Percentiles rank a stretch among this genome's conserved stretches.
Evolutionary conservation across 306 rosid species (phyloP).

Genomic region (Malus sieversii): DNA sequence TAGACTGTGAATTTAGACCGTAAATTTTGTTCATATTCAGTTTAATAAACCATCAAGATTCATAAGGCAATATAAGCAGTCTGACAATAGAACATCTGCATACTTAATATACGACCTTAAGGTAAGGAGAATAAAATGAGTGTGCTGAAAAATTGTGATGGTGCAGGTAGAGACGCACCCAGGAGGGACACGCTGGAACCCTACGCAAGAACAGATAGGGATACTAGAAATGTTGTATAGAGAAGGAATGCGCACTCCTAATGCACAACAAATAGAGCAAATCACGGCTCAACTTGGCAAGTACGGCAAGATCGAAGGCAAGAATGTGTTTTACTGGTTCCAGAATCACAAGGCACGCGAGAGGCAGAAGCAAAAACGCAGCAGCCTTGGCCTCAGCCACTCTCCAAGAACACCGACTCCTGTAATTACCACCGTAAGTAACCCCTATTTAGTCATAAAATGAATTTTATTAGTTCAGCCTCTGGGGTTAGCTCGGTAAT

Average conservation of each 20-base stretch:
- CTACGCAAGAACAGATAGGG: conserved; percentile 92
- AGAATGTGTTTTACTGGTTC: conserved; percentile 96
- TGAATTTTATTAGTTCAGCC: neutral
- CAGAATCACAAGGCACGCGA: conserved; percentile 97
- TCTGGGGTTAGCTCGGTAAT: neutral
- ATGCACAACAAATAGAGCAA: conserved; percentile 86
- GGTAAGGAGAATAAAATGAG: neutral
- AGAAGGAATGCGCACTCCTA: conserved; percentile 91
- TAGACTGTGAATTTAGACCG: neutral
- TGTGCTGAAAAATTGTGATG: neutral
- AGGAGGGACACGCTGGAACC: conserved; percentile 96
- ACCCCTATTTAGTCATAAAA: neutral
- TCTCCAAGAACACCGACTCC: conserved; percentile 46
- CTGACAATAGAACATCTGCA: neutral
- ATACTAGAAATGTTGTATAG: conserved; percentile 82
- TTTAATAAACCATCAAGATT: neutral
- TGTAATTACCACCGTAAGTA: conserved; percentile 12
- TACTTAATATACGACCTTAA: neutral
- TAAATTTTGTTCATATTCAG: neutral
- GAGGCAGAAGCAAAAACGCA: conserved; percentile 86
- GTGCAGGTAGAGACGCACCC: conserved; percentile 66
- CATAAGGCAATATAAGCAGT: neutral
- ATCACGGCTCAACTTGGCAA: conserved; percentile 69
- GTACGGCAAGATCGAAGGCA: conserved; percentile 96
- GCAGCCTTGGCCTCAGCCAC: conserved; percentile 50